These are phyloP conservation scores for Cymbopogon citratus DNA, from an alignment of 176 grass and related monocot species.

Conservation along the genomic window DNA sequence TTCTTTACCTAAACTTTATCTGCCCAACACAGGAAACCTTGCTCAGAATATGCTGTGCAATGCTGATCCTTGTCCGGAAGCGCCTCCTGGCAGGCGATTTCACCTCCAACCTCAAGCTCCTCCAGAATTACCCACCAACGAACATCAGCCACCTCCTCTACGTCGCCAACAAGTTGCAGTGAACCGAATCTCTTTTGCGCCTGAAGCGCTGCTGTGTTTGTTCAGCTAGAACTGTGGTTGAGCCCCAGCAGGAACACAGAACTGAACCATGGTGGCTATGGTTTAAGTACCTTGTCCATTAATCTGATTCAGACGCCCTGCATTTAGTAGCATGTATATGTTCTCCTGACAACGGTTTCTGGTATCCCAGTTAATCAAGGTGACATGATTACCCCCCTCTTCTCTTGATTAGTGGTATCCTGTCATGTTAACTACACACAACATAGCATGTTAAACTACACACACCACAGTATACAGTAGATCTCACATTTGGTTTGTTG, in stretches of 20 bases:
- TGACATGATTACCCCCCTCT: neutral
- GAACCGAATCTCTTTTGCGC: neutral
- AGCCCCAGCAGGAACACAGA: neutral
- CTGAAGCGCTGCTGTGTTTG: neutral
- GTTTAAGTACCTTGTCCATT: neutral
- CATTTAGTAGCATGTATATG: neutral
- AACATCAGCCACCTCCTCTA: conserved; percentile 89
- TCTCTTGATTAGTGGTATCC: neutral
- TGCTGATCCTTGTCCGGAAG: conserved; percentile 84
- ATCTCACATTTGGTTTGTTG: neutral
- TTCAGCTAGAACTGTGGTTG: neutral
- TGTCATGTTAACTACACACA: neutral
- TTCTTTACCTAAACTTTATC: neutral
- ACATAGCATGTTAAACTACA: no score
- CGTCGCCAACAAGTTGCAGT: conserved; percentile 77
- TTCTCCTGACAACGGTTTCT: neutral
- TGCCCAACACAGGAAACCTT: conserved; percentile 60
- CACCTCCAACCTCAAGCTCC: conserved; percentile 68
- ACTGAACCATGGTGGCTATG: neutral
- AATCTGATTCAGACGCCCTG: neutral
- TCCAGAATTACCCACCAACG: conserved; percentile 82
- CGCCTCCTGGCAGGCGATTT: conserved; percentile 70
- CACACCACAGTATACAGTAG: no score
- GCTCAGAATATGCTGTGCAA: conserved; percentile 91
- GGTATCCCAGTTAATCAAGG: neutral